Base-by-base conservation (phyloP, 2,329 filamentous ascomycete genomes). In the Phialocephala sp. region DNA sequence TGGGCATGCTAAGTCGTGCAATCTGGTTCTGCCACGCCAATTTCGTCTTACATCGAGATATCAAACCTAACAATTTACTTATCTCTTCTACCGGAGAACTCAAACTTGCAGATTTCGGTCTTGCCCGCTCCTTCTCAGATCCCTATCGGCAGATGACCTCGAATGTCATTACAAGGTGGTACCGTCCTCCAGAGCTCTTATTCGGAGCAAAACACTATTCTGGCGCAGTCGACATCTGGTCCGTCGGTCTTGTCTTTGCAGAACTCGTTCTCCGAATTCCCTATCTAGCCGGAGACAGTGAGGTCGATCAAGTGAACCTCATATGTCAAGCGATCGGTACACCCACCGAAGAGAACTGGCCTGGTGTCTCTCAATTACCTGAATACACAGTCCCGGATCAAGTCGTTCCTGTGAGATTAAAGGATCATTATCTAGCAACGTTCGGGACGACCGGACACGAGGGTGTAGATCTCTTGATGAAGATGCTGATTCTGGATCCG, bases 21-120 rank as follows among this genome's bases (percentile, higher is more conserved):
- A 88, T 98, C 35, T 97, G 93, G 90, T 99, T 97, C 83, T 98
- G 95, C 79, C 95, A 99, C 79, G 92, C 94, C 76, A 96, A 95
- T 78, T 94, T 91, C 73, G 87, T 99, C 20, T 85, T 99, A 36
- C 95, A 99, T 80, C 92, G 95, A 73, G 95, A 99, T 82, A 98
- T 99, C 83, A 99, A 99, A 80, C 94, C 94, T 57, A 98, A 98
- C 86, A 99, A 99, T 81, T 82, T 98, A 79, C 85, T 99, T 66
- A 97, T 99, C 73, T 93, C 93, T 24, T 91, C 92, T 50, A 92
- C 97, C 76, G 94, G 95, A 58, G 92, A 94, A 75, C 88, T 99
- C 75, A 98, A 98, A 78, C 87, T 99, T 59, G 95, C 94, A 41
- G 95, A 99, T 90, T 99, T 99, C 74, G 95, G 95, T 84, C 88